Percentiles rank a stretch among this genome's conserved stretches.
Conservation (phyloP, 306 rosid species). For the Hippophae tibetana region DNA sequence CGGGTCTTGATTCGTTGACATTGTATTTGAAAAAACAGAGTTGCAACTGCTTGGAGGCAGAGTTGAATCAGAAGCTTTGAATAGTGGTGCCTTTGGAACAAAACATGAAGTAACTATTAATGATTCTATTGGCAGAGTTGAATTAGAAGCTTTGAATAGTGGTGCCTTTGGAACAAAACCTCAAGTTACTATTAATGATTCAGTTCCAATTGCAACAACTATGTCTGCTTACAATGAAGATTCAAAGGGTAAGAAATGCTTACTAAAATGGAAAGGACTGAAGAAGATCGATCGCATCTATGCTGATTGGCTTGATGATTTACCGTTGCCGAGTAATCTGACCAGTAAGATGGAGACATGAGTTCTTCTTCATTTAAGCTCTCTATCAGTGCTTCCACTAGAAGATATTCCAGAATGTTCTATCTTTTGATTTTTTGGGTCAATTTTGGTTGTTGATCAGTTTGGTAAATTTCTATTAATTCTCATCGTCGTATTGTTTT, state of each 20-base stretch:
- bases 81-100: constrained; percentile 15
- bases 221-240: constrained; percentile 31
- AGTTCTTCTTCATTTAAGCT: constrained; percentile 6
- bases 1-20: constrained; percentile 3
- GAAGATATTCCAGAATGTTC: too few relatives aligned
- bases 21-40: constrained; percentile 42
- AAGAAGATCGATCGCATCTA: constrained; percentile 78
- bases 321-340: constrained; percentile 40
- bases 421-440: too few relatives aligned
- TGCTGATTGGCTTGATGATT: constrained; percentile 87
- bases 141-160: constrained; percentile 29
- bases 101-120: constrained; percentile 8
- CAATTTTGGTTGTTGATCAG: too few relatives aligned
- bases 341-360: constrained; percentile 43
- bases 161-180: constrained; percentile 25
- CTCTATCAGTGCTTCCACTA: too few relatives aligned
- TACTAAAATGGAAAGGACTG: constrained; percentile 56
- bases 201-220: constrained; percentile 22
- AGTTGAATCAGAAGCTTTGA: constrained; percentile 36
- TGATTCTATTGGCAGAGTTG: constrained; percentile 24
- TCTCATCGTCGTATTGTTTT: too few relatives aligned
- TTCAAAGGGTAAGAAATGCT: constrained; percentile 34
- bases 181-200: constrained; percentile 29
- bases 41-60: constrained; percentile 40
- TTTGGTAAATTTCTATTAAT: too few relatives aligned